These are phyloP conservation scores for Neoboletus magnificus DNA, from an alignment of 768 basidiomycete genomes.

Conservation along the genomic window DNA sequence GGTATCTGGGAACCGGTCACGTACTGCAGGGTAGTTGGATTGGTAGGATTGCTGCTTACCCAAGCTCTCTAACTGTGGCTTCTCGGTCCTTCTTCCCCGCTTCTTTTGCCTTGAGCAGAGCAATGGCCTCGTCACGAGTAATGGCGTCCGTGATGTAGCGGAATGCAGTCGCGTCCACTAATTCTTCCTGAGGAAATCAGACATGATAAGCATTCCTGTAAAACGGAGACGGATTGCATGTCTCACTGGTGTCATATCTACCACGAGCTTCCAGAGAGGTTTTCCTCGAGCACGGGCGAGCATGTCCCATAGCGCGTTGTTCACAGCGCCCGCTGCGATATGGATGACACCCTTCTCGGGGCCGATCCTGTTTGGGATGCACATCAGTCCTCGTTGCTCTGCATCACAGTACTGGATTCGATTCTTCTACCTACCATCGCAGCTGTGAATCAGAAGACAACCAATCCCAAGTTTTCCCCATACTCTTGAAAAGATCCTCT, in stretches of 20 bases:
- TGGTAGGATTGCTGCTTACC: constrained; percentile 38
- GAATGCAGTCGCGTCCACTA: constrained; percentile 74
- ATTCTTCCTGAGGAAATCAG: constrained; percentile 58
- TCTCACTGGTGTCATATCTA: constrained; percentile 78
- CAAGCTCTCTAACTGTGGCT: constrained; percentile 63
- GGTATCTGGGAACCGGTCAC: constrained; percentile 54
- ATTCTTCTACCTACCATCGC: constrained; percentile 57
- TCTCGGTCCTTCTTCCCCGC: constrained; percentile 78
- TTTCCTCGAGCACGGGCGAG: constrained; percentile 76
- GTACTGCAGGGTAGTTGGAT: neutral
- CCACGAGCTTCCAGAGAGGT: constrained; percentile 91
- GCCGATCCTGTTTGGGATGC: constrained; percentile 60
- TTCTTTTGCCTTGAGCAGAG: constrained; percentile 74
- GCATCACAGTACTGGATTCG: neutral
- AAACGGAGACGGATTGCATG: neutral
- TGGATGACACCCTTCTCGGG: constrained; percentile 96
- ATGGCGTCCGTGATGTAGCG: constrained; percentile 93
- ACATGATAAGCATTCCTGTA: neutral
- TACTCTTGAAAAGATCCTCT: constrained; percentile 79
- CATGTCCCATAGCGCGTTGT: constrained; percentile 95
- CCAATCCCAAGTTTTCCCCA: constrained; percentile 90
- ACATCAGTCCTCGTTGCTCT: neutral
- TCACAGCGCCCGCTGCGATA: constrained; percentile 82
- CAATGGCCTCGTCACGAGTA: constrained; percentile 85
- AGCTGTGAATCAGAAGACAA: constrained; percentile 87